Percentiles rank a stretch among this genome's conserved stretches.
phyloP scores from a whole-genome alignment of 176 grass and related monocot genomes.

The Rhynchospora tenuis region DNA sequence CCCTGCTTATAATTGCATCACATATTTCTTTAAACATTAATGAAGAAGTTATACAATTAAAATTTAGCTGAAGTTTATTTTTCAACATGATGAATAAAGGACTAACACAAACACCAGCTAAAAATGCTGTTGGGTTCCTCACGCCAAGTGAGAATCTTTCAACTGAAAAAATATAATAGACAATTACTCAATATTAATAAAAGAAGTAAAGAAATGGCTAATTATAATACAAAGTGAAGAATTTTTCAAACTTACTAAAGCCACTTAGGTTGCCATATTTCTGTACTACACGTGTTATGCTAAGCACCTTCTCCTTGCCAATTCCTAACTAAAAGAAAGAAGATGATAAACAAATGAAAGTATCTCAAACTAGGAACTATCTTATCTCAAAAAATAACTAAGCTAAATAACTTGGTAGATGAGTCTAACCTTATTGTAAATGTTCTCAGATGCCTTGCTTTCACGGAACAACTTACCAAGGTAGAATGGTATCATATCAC shows the following conservation, averaged over 20 bases:
- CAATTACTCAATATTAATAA: conserved; percentile 13
- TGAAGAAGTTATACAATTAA: conserved; percentile 4
- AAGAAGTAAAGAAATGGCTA: background rate
- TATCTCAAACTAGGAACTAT: background rate
- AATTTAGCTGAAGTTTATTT: background rate
- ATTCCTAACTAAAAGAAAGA: conserved; percentile 67
- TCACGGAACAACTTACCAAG: conserved; percentile 69
- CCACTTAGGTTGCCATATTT: conserved; percentile 88
- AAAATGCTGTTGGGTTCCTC: conserved; percentile 74
- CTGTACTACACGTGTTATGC: conserved; percentile 46
- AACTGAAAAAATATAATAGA: conserved; percentile 36
- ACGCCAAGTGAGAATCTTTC: conserved; percentile 73
- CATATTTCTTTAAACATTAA: conserved; percentile 23
- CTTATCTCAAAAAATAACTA: conserved; percentile 1
- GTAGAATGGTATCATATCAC: conserved; percentile 83
- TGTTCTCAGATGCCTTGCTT: conserved; percentile 60
- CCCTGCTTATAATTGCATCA: conserved; percentile 43
- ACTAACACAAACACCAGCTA: conserved; percentile 76
- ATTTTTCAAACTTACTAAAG: conserved; percentile 56
- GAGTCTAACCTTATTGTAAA: conserved; percentile 56
- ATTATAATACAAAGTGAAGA: conserved; percentile 9
- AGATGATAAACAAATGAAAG: conserved; percentile 4
- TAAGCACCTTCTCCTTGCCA: conserved; percentile 56
- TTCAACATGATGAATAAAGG: conserved; percentile 15
- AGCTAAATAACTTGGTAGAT: conserved; percentile 3